These are phyloP conservation scores for Dipodascus geniculatus DNA, from an alignment of 805 yeast genomes.

Conservation along the genomic window DNA sequence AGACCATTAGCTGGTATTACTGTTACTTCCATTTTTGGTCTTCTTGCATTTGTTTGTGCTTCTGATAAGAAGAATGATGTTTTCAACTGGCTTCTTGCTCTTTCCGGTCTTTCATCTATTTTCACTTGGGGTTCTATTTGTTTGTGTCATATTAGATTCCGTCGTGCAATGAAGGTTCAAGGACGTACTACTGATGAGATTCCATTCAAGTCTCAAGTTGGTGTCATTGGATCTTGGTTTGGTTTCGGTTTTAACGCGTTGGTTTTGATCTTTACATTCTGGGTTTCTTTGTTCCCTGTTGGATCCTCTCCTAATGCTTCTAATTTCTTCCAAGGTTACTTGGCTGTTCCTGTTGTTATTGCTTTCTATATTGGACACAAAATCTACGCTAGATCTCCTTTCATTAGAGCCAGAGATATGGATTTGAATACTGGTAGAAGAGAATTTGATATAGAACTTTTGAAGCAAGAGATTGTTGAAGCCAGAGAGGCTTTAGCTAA, in stretches of 20 bases:
- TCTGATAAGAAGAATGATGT: slow-evolving; percentile 36
- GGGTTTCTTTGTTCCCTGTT: slow-evolving; percentile 69
- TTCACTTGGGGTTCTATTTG: slow-evolving; percentile 68
- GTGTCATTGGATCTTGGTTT: slow-evolving; percentile 53
- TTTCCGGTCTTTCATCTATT: slow-evolving; percentile 59
- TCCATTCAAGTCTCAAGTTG: slow-evolving; percentile 53
- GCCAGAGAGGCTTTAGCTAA: slow-evolving; percentile 33
- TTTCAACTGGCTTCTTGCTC: slow-evolving; percentile 59
- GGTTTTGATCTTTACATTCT: slow-evolving; percentile 66
- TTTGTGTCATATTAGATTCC: slow-evolving; percentile 53
- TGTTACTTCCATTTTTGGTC: slow-evolving; percentile 36
- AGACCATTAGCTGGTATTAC: slow-evolving; percentile 63
- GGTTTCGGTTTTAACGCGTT: slow-evolving; percentile 48
- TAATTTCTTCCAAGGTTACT: slow-evolving; percentile 37
- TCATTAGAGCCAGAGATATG: slow-evolving; percentile 36
- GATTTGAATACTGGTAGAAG: slow-evolving; percentile 57
- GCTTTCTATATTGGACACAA: slow-evolving; percentile 40
- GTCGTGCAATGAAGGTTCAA: slow-evolving; percentile 43
- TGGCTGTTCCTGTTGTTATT: slow-evolving; percentile 32
- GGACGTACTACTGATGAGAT: slow-evolving; percentile 54
- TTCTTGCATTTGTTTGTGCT: slow-evolving; percentile 52
- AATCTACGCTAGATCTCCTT: slow-evolving; percentile 32
- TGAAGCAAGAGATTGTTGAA: slow-evolving; percentile 43
- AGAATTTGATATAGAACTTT: slow-evolving; percentile 40
- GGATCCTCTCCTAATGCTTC: slow-evolving; percentile 27